Conservation (phyloP, 140 eudicot species). For the Cichorium intybus region DNA sequence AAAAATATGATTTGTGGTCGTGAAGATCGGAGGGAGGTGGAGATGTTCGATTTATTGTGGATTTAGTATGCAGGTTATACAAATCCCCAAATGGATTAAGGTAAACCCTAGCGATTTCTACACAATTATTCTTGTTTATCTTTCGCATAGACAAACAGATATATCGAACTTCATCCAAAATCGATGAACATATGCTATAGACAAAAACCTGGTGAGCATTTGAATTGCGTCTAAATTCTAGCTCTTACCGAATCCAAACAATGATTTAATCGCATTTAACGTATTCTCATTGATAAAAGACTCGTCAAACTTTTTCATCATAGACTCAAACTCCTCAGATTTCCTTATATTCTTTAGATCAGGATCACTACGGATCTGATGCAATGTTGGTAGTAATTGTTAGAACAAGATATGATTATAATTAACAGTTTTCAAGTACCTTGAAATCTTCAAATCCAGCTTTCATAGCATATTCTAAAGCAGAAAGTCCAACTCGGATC, state of each 20-base stretch:
- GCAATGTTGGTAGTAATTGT: conserved; percentile 16
- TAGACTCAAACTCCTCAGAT: conserved; percentile 62
- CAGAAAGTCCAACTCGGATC: conserved; percentile 91
- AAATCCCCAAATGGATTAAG: neutral
- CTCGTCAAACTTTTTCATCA: conserved; percentile 70
- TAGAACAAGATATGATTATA: neutral
- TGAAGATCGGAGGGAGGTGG: conserved; percentile 47
- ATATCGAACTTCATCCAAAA: conserved; percentile 17
- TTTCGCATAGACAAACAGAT: no score
- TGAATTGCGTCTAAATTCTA: conserved; percentile 27
- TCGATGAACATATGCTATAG: conserved; percentile 28
- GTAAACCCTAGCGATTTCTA: neutral
- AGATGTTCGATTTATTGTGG: conserved; percentile 28
- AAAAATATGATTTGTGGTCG: neutral
- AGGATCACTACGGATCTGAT: conserved; percentile 92
- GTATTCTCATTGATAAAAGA: conserved; percentile 95
- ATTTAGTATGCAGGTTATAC: no score
- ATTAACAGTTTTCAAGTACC: conserved; percentile 37
- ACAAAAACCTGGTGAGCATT: conserved; percentile 24
- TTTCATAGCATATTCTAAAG: conserved; percentile 83
- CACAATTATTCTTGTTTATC: neutral
- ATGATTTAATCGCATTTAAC: conserved; percentile 85
- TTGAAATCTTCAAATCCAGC: conserved; percentile 87
- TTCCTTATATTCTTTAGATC: conserved; percentile 74
- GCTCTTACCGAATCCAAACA: conserved; percentile 83